Evolutionary conservation across 2,329 filamentous ascomycete genomes (phyloP).

Genomic region (Decorospora gaudefroyi): DNA sequence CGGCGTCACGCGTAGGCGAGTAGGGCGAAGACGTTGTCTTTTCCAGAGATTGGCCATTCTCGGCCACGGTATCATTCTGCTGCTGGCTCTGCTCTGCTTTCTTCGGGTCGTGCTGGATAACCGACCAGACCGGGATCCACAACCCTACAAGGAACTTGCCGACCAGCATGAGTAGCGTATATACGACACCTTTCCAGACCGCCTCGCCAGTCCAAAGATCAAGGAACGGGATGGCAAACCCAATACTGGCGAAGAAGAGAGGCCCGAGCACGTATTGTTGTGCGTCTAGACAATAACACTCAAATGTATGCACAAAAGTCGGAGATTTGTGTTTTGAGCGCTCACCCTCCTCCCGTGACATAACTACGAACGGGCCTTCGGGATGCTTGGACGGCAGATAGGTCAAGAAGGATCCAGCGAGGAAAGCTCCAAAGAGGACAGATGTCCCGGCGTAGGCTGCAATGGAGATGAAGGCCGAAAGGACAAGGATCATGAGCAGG

Average conservation of each 20-base stretch:
- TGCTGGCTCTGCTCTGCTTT: conserved; percentile 12
- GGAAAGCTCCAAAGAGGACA: conserved; percentile 38
- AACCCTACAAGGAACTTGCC: conserved; percentile 19
- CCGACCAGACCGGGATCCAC: conserved; percentile 16
- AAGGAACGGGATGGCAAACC: conserved; percentile 38
- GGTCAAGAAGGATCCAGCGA: conserved; percentile 37
- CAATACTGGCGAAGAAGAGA: conserved; percentile 39
- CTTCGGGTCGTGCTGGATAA: conserved; percentile 7
- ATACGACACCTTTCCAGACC: conserved; percentile 36
- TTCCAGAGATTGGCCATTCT: not conserved
- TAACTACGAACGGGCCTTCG: conserved; percentile 30
- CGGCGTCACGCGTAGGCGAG: conserved; percentile 9
- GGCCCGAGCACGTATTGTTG: conserved; percentile 47
- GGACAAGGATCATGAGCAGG: conserved; percentile 34
- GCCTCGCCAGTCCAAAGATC: conserved; percentile 37
- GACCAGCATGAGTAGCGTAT: conserved; percentile 34
- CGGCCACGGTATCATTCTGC: not conserved
- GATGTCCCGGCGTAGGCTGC: conserved; percentile 39
- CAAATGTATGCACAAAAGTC: conserved; percentile 39
- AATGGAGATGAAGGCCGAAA: conserved; percentile 36
- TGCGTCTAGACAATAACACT: conserved; percentile 53
- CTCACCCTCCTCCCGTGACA: conserved; percentile 34
- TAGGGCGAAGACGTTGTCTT: conserved; percentile 9
- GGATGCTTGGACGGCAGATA: conserved; percentile 33
- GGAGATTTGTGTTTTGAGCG: conserved; percentile 32